phyloP scores from a whole-genome alignment of 495 filamentous ascomycete genomes.

The Talaromyces nanjingensis region DNA sequence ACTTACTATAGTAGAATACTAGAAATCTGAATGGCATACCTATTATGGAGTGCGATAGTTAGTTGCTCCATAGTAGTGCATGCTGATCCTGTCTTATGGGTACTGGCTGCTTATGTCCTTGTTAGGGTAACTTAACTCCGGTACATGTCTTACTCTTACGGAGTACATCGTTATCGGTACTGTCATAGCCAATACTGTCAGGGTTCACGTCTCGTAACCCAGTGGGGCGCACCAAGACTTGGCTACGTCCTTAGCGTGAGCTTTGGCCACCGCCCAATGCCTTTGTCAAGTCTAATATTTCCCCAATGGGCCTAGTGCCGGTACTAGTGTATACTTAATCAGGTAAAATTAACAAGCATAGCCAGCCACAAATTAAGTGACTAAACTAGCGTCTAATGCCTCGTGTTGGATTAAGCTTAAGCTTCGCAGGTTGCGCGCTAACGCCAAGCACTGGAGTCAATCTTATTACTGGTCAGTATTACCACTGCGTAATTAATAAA shows the following conservation, averaged over 20 bases:
- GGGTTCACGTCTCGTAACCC: background rate
- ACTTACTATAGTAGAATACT: no score
- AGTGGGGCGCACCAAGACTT: background rate
- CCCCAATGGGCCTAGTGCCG: background rate
- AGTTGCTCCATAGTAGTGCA: no score
- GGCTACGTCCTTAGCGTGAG: background rate
- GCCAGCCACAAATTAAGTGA: background rate
- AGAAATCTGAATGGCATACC: no score
- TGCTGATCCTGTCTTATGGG: no score
- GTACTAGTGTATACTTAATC: background rate
- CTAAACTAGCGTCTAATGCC: constrained; percentile 12
- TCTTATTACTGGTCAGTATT: background rate
- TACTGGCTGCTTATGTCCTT: background rate
- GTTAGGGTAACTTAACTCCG: no score
- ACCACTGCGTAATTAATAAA: background rate
- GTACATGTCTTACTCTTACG: no score
- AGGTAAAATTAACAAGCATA: background rate
- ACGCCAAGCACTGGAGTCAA: constrained; percentile 22
- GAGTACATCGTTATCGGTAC: background rate
- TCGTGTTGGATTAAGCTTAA: constrained; percentile 52
- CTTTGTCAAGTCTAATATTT: background rate
- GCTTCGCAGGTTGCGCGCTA: constrained; percentile 17
- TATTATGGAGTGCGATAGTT: background rate
- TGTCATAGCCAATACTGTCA: background rate
- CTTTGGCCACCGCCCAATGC: background rate